Evolutionary conservation across 805 yeast genomes (phyloP).

Genomic region (Lipomyces chichibuensis): DNA sequence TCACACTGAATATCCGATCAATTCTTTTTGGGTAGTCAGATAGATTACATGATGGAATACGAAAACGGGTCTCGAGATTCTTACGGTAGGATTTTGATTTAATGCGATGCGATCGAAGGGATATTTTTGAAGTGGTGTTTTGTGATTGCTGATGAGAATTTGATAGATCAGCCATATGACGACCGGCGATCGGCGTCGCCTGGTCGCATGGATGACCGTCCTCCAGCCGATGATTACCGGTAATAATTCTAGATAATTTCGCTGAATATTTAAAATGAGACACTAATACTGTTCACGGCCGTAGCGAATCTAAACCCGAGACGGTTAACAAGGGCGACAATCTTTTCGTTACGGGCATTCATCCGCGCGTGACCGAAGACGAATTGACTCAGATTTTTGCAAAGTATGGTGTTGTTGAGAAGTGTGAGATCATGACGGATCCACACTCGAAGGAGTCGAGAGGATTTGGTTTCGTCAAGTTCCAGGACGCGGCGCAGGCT

Average conservation of each 20-base stretch:
- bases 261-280: not conserved
- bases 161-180: constrained; percentile 26
- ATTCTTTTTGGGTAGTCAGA: not conserved
- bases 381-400: constrained; percentile 42
- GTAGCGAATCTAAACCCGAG: constrained; percentile 22
- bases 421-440: constrained; percentile 52
- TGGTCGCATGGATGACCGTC: constrained; percentile 20
- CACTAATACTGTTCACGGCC: not conserved
- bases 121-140: not conserved
- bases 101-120: not conserved
- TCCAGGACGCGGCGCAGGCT: constrained; percentile 48
- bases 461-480: constrained; percentile 59
- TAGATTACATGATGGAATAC: constrained; percentile 27
- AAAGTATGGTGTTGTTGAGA: constrained; percentile 42
- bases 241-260: not conserved
- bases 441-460: constrained; percentile 51
- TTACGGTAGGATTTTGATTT: constrained; percentile 19
- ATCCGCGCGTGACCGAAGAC: constrained; percentile 42
- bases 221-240: constrained; percentile 12
- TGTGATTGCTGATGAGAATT: not conserved
- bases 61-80: constrained; percentile 27
- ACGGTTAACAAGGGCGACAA: constrained; percentile 42
- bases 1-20: not conserved
- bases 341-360: constrained; percentile 45
- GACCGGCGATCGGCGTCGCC: constrained; percentile 35